Base-by-base conservation (phyloP, 352 stramenopile genomes). In the Phytopythium boreale region DNA sequence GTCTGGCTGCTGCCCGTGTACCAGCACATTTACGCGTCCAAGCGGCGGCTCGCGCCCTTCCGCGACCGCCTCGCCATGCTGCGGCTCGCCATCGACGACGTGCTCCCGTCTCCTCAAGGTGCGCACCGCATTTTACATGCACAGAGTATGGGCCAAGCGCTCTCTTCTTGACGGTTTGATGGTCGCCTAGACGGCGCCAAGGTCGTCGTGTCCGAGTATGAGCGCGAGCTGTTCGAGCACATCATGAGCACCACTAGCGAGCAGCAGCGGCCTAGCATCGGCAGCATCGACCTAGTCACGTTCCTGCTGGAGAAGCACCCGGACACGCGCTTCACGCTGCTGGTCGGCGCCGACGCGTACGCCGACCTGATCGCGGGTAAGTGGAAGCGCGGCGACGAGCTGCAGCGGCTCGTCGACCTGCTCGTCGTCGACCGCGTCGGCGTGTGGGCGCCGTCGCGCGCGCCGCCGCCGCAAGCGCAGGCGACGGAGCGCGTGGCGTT, bases 1-100 rank as follows among this genome's bases (percentile, higher is more conserved):
- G 75, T 97, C 41, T 97, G 89, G 89, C 60, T 97, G n/a, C 56
- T 96, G 56, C 89, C 89, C 12, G 89, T 97, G 59, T 96, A 92
- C 67, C 83, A 90, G 62, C 89, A 97, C 72, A 96, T 96, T 60
- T 96, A 91, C 70, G 80, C 75, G 26, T 83, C 61, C 59, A 97
- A 97, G 74, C 74, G 76, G 39, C 56, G 82, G 49, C 80, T 97
- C 50, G 87, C 82, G 39, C 67, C 79, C 4, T 96, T 96, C 69
- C 61, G 80, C 6, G 71, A 95, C 60, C 84, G 89, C 61, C 58
- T 96, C 27, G 58, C 63, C 19, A 91, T 97, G 84, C 87, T 82
- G 74, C 67, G 74, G 24, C 70, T 96, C 27, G 84, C 71, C 2
- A 62, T 91, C 51, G 59, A 76, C 19, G 64, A 71, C 55, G 55